phyloP scores from a whole-genome alignment of 768 basidiomycete species.

The Candolleomyces eurysporus region DNA sequence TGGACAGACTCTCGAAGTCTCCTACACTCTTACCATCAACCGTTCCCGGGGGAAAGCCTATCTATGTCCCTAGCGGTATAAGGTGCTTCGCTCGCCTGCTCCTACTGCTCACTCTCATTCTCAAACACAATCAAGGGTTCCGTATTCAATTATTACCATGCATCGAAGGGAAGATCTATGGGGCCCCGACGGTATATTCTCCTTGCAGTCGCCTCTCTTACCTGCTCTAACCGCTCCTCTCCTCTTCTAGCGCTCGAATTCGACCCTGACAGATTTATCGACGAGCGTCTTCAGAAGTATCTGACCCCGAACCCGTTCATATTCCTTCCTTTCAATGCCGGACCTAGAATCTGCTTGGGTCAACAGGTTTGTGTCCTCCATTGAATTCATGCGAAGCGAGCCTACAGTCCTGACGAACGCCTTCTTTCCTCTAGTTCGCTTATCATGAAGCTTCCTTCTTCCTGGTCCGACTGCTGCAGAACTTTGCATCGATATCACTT shows the following conservation, averaged over 20 bases:
- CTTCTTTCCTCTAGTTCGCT: conserved; percentile 29
- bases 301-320: conserved; percentile 56
- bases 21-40: neutral
- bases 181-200: conserved; percentile 58
- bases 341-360: conserved; percentile 49
- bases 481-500: conserved; percentile 40
- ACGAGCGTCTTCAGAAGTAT: conserved; percentile 55
- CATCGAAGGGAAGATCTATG: conserved; percentile 63
- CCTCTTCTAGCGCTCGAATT: conserved; percentile 45
- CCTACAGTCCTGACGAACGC: neutral
- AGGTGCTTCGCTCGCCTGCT: neutral
- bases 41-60: neutral
- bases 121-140: conserved; percentile 10
- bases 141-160: conserved; percentile 53
- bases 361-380: conserved; percentile 34
- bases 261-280: conserved; percentile 67
- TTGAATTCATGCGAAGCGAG: neutral
- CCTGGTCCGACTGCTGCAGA: conserved; percentile 47
- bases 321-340: conserved; percentile 53
- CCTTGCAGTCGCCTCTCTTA: no score
- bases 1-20: neutral
- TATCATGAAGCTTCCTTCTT: conserved; percentile 48
- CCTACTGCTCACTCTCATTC: neutral
- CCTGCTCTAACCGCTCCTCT: neutral
- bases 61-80: neutral